A percentile compares a stretch with the other conserved stretches of the same genome.
These are phyloP conservation scores for Phenoliferia sp. DNA, from an alignment of 1,284 basidiomycete genomes.

Conservation along the genomic window DNA sequence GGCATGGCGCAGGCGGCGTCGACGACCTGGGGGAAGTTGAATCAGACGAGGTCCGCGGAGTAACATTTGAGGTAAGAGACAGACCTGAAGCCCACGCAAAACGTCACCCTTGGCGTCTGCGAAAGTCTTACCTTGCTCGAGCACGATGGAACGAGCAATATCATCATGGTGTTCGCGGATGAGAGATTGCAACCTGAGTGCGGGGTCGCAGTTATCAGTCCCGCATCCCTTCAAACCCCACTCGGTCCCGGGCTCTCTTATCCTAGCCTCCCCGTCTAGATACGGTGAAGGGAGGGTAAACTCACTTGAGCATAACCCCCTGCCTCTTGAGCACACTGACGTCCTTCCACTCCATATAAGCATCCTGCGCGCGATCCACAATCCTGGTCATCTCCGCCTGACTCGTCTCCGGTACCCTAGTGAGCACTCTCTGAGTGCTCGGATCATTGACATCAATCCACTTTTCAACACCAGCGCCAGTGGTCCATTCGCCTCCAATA, in stretches of 20 bases:
- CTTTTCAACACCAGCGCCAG: slow-evolving; percentile 9
- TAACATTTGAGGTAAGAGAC: background rate
- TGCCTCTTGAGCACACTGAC: slow-evolving; percentile 83
- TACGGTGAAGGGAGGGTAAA: slow-evolving; percentile 8
- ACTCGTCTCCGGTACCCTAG: slow-evolving; percentile 84
- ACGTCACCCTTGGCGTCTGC: slow-evolving; percentile 91
- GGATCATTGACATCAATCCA: slow-evolving; percentile 37
- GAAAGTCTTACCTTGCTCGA: slow-evolving; percentile 44
- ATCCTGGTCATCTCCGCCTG: slow-evolving; percentile 75
- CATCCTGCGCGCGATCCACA: slow-evolving; percentile 77
- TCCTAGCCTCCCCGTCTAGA: too few relatives aligned
- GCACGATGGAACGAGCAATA: slow-evolving; percentile 38
- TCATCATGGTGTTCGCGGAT: slow-evolving; percentile 47
- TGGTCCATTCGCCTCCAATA: slow-evolving; percentile 33
- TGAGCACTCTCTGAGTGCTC: slow-evolving; percentile 59
- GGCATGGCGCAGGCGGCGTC: slow-evolving; percentile 83
- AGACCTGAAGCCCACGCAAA: slow-evolving; percentile 65
- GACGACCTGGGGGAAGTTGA: slow-evolving; percentile 63
- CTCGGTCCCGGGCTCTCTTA: background rate
- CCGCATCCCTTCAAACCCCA: background rate
- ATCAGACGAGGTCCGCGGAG: background rate
- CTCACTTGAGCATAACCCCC: slow-evolving; percentile 80
- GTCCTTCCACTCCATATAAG: slow-evolving; percentile 84
- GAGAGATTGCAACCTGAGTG: slow-evolving; percentile 41
- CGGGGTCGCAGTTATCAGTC: background rate